Evolutionary conservation across 1,284 basidiomycete species (phyloP).

Genomic region (Papiliotrema laurentii): DNA sequence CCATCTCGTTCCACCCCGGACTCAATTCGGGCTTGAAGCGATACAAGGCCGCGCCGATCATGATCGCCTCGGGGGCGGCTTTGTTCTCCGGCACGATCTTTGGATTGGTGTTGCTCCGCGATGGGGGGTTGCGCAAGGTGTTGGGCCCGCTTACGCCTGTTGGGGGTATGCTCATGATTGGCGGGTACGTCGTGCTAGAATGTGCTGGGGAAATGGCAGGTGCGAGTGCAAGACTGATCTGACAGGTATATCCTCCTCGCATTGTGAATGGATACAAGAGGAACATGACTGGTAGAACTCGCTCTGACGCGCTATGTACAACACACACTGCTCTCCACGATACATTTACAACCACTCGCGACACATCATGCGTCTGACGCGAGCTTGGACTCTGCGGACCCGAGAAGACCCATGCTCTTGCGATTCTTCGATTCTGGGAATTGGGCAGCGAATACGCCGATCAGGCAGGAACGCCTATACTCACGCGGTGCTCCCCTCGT

Average conservation of each 20-base stretch:
- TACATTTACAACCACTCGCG: no score
- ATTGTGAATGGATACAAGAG: no score
- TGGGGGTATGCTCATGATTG: slow-evolving; percentile 68
- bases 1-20: slow-evolving; percentile 66
- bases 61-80: slow-evolving; percentile 60
- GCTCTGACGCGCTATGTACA: background rate
- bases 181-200: slow-evolving; percentile 58
- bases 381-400: no score
- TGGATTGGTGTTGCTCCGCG: slow-evolving; percentile 58
- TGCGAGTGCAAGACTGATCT: slow-evolving; percentile 5
- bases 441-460: no score
- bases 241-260: slow-evolving; percentile 23
- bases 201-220: background rate
- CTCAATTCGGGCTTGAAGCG: slow-evolving; percentile 11
- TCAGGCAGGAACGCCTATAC: background rate
- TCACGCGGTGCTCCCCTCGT: background rate
- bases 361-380: no score
- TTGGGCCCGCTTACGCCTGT: slow-evolving; percentile 72
- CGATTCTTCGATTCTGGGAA: no score
- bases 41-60: slow-evolving; percentile 65
- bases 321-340: background rate
- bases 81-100: slow-evolving; percentile 71
- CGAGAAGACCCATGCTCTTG: no score
- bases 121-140: slow-evolving; percentile 54
- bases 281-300: background rate